Conservation (phyloP, 208 protist species). For the Phytomonas serpens region DNA sequence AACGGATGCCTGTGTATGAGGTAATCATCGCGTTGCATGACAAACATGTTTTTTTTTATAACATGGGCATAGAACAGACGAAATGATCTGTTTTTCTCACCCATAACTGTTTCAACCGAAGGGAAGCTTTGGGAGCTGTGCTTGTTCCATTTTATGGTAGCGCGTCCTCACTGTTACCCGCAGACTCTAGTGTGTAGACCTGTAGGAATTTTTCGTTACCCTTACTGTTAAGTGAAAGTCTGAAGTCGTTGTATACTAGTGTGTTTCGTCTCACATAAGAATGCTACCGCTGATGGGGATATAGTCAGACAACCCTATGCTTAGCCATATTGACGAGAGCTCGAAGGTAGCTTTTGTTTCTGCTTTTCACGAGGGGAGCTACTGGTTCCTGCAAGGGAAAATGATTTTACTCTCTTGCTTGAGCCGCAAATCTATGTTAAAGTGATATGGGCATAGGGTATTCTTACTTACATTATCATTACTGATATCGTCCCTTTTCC, state of each 20-base stretch:
- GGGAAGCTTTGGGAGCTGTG: background rate
- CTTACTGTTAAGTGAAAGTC: background rate
- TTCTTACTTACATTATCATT: constrained; percentile 6
- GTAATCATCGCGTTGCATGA: background rate
- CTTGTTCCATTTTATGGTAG: background rate
- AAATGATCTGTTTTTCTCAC: background rate
- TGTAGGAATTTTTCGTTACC: background rate
- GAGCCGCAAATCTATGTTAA: too few species aligned
- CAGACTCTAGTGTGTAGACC: background rate
- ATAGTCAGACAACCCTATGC: background rate
- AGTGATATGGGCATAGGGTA: background rate
- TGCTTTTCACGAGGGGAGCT: background rate
- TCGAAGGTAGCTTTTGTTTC: background rate
- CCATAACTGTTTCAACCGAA: background rate
- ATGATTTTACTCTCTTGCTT: background rate
- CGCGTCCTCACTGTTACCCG: background rate
- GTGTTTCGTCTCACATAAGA: background rate
- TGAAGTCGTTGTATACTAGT: background rate
- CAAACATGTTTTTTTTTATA: background rate
- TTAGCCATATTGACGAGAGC: background rate
- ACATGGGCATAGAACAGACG: background rate
- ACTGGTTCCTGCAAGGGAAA: background rate
- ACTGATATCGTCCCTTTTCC: background rate
- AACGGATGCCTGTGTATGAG: background rate
- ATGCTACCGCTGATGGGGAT: background rate